A percentile compares a stretch with the other conserved stretches of the same genome.
Conservation (phyloP, 371 early-diverging fungal genomes). For the Mortierella sp. region DNA sequence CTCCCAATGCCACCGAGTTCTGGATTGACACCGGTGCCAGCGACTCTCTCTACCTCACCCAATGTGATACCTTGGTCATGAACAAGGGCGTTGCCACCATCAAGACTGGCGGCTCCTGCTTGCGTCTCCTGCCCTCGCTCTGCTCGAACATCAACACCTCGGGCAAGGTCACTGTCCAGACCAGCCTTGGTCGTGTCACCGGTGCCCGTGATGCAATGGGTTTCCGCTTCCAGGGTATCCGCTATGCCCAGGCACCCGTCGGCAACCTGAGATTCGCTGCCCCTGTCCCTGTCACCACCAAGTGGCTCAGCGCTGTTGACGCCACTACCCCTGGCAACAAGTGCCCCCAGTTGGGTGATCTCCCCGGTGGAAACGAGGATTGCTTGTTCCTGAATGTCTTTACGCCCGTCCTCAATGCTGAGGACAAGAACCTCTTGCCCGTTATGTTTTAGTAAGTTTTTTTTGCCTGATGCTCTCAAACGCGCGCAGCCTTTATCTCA, state of each 20-base stretch:
- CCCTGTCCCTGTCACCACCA: slow-evolving; percentile 42
- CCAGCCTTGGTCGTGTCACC: slow-evolving; percentile 42
- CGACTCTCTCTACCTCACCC: slow-evolving; percentile 31
- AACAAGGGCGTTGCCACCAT: slow-evolving; percentile 41
- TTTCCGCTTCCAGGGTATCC: slow-evolving; percentile 58
- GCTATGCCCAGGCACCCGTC: slow-evolving; percentile 56
- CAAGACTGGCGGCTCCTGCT: slow-evolving; percentile 42
- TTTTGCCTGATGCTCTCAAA: background rate
- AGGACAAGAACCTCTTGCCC: slow-evolving; percentile 54
- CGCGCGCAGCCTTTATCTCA: background rate
- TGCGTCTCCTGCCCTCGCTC: slow-evolving; percentile 49
- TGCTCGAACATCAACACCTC: slow-evolving; percentile 50
- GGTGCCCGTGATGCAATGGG: slow-evolving; percentile 49
- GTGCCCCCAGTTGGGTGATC: slow-evolving; percentile 52
- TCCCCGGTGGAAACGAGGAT: slow-evolving; percentile 58
- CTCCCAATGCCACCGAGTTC: slow-evolving; percentile 38
- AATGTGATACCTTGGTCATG: slow-evolving; percentile 50
- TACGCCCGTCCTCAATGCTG: slow-evolving; percentile 54
- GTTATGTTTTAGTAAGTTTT: slow-evolving; percentile 58
- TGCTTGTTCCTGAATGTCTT: slow-evolving; percentile 65
- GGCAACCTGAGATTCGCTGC: slow-evolving; percentile 56
- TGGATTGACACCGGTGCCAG: slow-evolving; percentile 52
- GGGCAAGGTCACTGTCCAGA: slow-evolving; percentile 42
- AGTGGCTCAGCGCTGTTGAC: slow-evolving; percentile 39
- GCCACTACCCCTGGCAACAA: slow-evolving; percentile 49